phyloP scores from a whole-genome alignment of 1,139 yeast genomes.

The Lodderomyces elongisporus region DNA sequence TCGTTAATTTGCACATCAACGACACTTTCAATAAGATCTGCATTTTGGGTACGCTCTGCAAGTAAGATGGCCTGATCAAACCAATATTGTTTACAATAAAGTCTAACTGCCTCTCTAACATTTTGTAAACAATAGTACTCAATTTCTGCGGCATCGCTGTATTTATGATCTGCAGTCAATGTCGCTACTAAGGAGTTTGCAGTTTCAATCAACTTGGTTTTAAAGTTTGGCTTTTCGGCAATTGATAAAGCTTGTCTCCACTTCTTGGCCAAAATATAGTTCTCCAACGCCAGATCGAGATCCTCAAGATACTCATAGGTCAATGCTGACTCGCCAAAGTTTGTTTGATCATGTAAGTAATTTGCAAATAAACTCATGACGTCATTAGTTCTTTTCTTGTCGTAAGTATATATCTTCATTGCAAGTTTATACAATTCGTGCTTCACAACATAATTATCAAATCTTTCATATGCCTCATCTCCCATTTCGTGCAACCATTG shows the following conservation, averaged over 20 bases:
- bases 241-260: conserved; percentile 85
- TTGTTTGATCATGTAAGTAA: conserved; percentile 48
- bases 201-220: conserved; percentile 32
- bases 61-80: conserved; percentile 75
- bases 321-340: conserved; percentile 69
- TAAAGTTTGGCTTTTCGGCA: conserved; percentile 36
- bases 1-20: conserved; percentile 77
- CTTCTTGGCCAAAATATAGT: conserved; percentile 62
- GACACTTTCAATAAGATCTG: conserved; percentile 49
- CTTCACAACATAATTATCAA: conserved; percentile 62
- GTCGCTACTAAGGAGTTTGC: conserved; percentile 57
- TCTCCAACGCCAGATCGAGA: conserved; percentile 57
- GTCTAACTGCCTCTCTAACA: conserved; percentile 55
- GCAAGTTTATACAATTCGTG: conserved; percentile 75
- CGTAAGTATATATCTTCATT: conserved; percentile 54
- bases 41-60: conserved; percentile 39
- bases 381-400: conserved; percentile 47
- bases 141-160: conserved; percentile 80
- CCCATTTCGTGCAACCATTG: conserved; percentile 56
- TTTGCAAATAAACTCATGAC: conserved; percentile 63
- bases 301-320: conserved; percentile 67
- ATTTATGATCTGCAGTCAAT: conserved; percentile 66
- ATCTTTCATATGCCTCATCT: conserved; percentile 47
- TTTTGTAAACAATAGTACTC: conserved; percentile 59
- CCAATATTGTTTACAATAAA: conserved; percentile 70